These are phyloP conservation scores for Aspergillus asperescens DNA, from an alignment of 495 filamentous ascomycete genomes.

Conservation along the genomic window DNA sequence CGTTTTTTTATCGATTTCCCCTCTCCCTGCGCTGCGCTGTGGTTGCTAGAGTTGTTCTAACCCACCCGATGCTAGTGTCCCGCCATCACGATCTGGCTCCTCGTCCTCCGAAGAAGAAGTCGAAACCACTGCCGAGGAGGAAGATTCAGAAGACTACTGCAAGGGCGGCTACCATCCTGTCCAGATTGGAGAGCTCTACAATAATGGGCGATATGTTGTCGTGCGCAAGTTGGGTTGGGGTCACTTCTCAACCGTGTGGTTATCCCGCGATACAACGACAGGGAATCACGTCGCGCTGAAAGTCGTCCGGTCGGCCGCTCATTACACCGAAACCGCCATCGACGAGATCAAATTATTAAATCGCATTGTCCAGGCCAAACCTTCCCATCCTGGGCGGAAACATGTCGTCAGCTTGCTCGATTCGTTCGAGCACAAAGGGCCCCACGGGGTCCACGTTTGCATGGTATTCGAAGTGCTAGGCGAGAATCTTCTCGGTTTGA, in stretches of 20 bases:
- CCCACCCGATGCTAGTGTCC: constrained; percentile 29
- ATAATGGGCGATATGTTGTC: constrained; percentile 93
- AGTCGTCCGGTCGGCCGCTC: constrained; percentile 92
- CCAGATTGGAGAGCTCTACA: constrained; percentile 89
- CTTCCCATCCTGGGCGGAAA: constrained; percentile 82
- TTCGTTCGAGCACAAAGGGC: constrained; percentile 96
- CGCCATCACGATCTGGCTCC: constrained; percentile 69
- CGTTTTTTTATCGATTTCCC: constrained; percentile 11
- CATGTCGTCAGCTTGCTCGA: constrained; percentile 95
- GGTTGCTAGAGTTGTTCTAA: too few species aligned
- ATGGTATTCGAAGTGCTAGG: constrained; percentile 99
- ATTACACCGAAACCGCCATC: constrained; percentile 98
- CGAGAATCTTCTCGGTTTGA: constrained; percentile 90
- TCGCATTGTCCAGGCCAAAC: constrained; percentile 92
- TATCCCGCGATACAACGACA: constrained; percentile 85
- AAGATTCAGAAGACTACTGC: constrained; percentile 98
- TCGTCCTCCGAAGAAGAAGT: constrained; percentile 81
- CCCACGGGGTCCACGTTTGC: constrained; percentile 93
- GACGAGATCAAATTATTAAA: constrained; percentile 98
- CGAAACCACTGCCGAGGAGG: constrained; percentile 93
- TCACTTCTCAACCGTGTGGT: constrained; percentile 98
- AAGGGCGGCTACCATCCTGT: constrained; percentile 98
- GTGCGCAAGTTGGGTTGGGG: constrained; percentile 98
- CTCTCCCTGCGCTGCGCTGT: constrained; percentile 17
- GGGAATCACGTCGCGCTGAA: constrained; percentile 96